Conservation (phyloP, 2,329 filamentous ascomycete genomes). For the Aspergillus pseudonomiae region DNA sequence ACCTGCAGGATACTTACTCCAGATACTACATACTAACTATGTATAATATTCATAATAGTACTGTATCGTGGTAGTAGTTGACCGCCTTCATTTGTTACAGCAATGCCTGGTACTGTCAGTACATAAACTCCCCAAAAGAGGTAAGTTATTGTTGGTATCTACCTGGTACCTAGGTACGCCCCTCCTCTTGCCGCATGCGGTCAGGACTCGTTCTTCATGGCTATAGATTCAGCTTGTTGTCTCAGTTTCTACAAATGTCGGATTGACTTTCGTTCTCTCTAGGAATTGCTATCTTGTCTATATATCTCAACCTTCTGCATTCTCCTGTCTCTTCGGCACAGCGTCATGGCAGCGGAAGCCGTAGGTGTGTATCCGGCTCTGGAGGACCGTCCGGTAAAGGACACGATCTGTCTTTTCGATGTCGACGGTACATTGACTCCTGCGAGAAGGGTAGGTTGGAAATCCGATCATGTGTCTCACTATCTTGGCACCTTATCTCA, state of each 20-base stretch:
- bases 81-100: background rate
- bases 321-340: background rate
- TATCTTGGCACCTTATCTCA: background rate
- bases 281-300: background rate
- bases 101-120: slow-evolving; percentile 6
- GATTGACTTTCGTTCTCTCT: slow-evolving; percentile 11
- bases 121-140: slow-evolving; percentile 8
- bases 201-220: slow-evolving; percentile 20
- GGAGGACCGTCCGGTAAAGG: slow-evolving; percentile 80
- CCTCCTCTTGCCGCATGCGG: slow-evolving; percentile 34
- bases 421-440: slow-evolving; percentile 91
- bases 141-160: background rate
- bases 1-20: too few species aligned
- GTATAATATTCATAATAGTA: too few species aligned
- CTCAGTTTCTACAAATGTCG: slow-evolving; percentile 19
- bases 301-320: background rate
- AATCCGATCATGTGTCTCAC: background rate
- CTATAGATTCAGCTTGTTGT: background rate
- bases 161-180: background rate
- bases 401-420: slow-evolving; percentile 94
- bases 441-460: slow-evolving; percentile 65
- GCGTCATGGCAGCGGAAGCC: slow-evolving; percentile 34
- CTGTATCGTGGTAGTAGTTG: background rate
- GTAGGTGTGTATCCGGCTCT: slow-evolving; percentile 67
- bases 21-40: too few species aligned